These are phyloP conservation scores for Penicillium sp. DNA, from an alignment of 2,329 filamentous ascomycete genomes.

Conservation along the genomic window DNA sequence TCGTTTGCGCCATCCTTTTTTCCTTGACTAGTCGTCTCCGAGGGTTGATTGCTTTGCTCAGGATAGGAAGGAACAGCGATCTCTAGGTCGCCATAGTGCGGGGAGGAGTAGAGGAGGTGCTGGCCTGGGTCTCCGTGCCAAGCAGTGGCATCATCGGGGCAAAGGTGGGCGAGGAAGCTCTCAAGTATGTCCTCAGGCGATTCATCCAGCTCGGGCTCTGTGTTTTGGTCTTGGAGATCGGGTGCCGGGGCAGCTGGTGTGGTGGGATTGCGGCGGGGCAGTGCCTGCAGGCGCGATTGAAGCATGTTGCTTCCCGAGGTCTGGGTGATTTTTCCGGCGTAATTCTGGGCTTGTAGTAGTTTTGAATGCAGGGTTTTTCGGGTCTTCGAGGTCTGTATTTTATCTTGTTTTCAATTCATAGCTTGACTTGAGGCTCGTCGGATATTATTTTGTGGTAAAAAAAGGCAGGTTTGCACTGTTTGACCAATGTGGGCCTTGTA, in stretches of 20 bases:
- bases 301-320: conserved; percentile 22
- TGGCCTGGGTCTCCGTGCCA: conserved; percentile 56
- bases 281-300: conserved; percentile 30
- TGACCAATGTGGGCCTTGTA: not conserved
- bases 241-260: conserved; percentile 13
- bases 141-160: conserved; percentile 56
- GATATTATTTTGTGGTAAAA: not conserved
- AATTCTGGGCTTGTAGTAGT: not conserved
- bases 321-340: not conserved
- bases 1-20: conserved; percentile 11
- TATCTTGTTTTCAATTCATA: not conserved
- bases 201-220: conserved; percentile 21
- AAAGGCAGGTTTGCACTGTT: not conserved
- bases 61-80: conserved; percentile 46
- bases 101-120: conserved; percentile 51
- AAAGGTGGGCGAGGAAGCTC: conserved; percentile 54
- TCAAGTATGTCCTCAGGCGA: conserved; percentile 55
- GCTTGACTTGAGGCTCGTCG: not conserved
- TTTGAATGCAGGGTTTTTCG: not conserved
- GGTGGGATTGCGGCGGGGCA: conserved; percentile 24
- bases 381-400: not conserved
- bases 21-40: conserved; percentile 14
- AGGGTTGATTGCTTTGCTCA: conserved; percentile 29
- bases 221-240: conserved; percentile 18
- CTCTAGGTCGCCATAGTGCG: conserved; percentile 40